Percentiles rank a stretch among this genome's conserved stretches.
These are phyloP conservation scores for Naegleria gruberi DNA, from an alignment of 208 protist species.

Conservation along the genomic window DNA sequence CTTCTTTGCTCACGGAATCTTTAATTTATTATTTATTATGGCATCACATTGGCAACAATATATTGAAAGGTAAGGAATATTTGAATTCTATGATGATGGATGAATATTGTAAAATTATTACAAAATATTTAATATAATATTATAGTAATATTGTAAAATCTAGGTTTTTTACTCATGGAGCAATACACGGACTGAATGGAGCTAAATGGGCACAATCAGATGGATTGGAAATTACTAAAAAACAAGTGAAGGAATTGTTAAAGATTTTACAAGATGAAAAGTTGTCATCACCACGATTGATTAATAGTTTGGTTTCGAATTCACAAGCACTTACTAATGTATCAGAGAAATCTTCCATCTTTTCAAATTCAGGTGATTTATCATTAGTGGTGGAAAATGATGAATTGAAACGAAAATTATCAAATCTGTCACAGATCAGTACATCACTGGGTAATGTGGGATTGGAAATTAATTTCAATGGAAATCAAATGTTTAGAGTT, in stretches of 20 bases:
- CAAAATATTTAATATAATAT: no score
- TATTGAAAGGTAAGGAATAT: not conserved
- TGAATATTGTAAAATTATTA: no score
- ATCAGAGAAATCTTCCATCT: not conserved
- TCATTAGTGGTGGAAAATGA: no score
- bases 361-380: not conserved
- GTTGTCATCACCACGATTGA: not conserved
- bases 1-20: no score
- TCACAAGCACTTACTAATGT: not conserved
- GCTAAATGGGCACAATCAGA: not conserved
- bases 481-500: not conserved
- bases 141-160: not conserved
- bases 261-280: not conserved
- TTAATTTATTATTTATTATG: not conserved
- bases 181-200: not conserved
- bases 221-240: not conserved
- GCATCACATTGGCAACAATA: not conserved
- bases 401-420: no score
- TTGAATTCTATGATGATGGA: not conserved
- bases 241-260: not conserved
- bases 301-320: not conserved
- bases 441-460: not conserved
- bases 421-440: not conserved
- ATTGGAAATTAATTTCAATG: not conserved
- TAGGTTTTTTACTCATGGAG: not conserved